Conservation (phyloP, 345 rosid species). For the Populus nigra region DNA sequence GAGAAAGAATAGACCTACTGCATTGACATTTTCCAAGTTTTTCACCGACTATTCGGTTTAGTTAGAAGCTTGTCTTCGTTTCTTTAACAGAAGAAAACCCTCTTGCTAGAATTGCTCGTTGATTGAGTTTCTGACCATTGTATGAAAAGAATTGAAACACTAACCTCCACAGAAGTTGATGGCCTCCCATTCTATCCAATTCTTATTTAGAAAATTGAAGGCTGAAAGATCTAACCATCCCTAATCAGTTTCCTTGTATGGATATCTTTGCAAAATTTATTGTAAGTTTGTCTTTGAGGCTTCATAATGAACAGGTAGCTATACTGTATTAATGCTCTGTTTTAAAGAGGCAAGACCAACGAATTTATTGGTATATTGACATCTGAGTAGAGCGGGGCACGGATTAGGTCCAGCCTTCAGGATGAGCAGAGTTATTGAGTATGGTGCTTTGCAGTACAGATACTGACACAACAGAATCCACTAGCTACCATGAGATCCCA, state of each 20-base stretch:
- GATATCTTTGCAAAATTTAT: conserved; percentile 8
- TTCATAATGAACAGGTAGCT: conserved; percentile 5
- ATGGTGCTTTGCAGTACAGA: neutral
- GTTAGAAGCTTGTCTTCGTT: neutral
- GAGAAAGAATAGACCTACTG: neutral
- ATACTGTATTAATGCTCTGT: neutral
- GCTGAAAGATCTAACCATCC: neutral
- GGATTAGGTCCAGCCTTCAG: neutral
- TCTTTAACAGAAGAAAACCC: neutral
- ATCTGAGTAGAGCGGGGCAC: neutral
- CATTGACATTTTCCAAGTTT: neutral
- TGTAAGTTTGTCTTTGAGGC: neutral
- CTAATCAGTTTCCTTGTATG: neutral
- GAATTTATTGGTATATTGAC: neutral
- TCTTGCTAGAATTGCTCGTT: neutral
- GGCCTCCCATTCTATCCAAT: neutral
- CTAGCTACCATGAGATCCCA: neutral
- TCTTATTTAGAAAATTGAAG: neutral
- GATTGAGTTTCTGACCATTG: neutral
- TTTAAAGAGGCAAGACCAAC: neutral
- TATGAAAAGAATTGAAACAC: neutral
- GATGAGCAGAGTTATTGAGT: neutral
- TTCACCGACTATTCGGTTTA: neutral
- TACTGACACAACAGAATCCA: neutral
- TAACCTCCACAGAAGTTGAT: neutral